Conservation (phyloP, 495 filamentous ascomycete species). For the Pyrenula aspistea region DNA sequence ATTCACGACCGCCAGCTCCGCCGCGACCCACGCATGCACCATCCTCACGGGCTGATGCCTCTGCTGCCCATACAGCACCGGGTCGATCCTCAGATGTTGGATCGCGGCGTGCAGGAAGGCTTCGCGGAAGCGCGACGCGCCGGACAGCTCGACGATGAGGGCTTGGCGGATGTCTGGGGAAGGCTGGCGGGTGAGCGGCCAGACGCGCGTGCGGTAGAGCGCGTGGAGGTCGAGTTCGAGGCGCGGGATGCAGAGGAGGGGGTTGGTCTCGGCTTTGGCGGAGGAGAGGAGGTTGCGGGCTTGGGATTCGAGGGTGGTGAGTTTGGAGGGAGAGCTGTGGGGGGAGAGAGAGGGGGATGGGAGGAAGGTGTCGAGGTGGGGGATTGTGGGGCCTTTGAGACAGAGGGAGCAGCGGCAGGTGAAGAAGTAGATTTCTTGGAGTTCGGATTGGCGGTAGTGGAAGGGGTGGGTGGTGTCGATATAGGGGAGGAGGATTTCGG, state of each 20-base stretch:
- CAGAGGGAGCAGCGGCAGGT: constrained; percentile 49
- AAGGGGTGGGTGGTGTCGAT: constrained; percentile 46
- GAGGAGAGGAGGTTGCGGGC: constrained; percentile 17
- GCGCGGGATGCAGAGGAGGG: constrained; percentile 8
- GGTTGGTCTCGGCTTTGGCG: constrained; percentile 6
- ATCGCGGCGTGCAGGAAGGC: constrained; percentile 28
- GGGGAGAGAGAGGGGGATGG: constrained; percentile 3
- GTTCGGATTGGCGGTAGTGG: constrained; percentile 31
- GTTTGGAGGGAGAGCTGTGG: constrained; percentile 6
- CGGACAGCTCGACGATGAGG: constrained; percentile 20
- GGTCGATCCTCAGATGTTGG: constrained; percentile 26
- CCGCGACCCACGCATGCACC: constrained; percentile 29
- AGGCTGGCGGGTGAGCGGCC: constrained; percentile 27
- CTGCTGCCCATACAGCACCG: constrained; percentile 14
- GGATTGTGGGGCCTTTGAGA: constrained; percentile 13
- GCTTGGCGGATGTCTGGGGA: constrained; percentile 26
- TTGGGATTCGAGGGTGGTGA: constrained; percentile 10
- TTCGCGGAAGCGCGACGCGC: constrained; percentile 15
- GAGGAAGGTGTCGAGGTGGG: constrained; percentile 9
- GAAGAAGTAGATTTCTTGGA: constrained; percentile 53
- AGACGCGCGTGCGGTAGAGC: constrained; percentile 13
- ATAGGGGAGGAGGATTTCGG: constrained; percentile 61
- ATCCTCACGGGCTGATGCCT: constrained; percentile 29
- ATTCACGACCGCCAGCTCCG: constrained; percentile 3
- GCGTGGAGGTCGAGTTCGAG: constrained; percentile 13